phyloP scores from a whole-genome alignment of 768 basidiomycete species.

The Mycena metata region DNA sequence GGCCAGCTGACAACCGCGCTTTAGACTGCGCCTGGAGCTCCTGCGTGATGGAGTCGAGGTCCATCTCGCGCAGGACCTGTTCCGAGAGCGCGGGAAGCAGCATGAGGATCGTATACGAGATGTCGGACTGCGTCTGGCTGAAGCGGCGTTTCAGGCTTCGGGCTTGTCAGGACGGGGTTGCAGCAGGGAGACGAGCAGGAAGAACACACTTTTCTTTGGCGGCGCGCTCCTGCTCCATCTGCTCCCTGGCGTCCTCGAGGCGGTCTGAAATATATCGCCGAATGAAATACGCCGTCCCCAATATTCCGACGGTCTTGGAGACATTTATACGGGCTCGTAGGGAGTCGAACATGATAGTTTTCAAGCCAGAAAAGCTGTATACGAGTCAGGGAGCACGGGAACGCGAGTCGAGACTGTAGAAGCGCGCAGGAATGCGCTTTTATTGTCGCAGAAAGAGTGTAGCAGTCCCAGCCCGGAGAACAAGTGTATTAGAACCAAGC shows the following conservation, averaged over 20 bases:
- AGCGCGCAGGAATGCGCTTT: slow-evolving; percentile 1
- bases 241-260: slow-evolving; percentile 75
- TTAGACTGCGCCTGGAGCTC: slow-evolving; percentile 53
- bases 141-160: slow-evolving; percentile 79
- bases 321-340: slow-evolving; percentile 34
- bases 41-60: slow-evolving; percentile 72
- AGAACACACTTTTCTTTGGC: slow-evolving; percentile 79
- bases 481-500: slow-evolving; percentile 2
- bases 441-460: background rate
- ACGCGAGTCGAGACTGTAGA: background rate
- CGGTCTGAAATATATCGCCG: slow-evolving; percentile 72
- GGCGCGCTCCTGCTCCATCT: slow-evolving; percentile 68
- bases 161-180: slow-evolving; percentile 23
- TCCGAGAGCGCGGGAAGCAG: slow-evolving; percentile 62
- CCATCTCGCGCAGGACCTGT: slow-evolving; percentile 70
- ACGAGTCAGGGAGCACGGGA: background rate
- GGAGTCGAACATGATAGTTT: slow-evolving; percentile 32
- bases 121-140: slow-evolving; percentile 81
- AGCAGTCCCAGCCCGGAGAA: background rate
- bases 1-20: slow-evolving; percentile 18
- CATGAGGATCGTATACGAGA: slow-evolving; percentile 79
- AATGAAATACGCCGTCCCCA: slow-evolving; percentile 74
- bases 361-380: background rate
- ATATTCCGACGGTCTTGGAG: slow-evolving; percentile 19
- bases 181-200: slow-evolving; percentile 10